A percentile compares a stretch with the other conserved stretches of the same genome.
phyloP scores from a whole-genome alignment of 345 rosid species.

The Mercurialis annua region DNA sequence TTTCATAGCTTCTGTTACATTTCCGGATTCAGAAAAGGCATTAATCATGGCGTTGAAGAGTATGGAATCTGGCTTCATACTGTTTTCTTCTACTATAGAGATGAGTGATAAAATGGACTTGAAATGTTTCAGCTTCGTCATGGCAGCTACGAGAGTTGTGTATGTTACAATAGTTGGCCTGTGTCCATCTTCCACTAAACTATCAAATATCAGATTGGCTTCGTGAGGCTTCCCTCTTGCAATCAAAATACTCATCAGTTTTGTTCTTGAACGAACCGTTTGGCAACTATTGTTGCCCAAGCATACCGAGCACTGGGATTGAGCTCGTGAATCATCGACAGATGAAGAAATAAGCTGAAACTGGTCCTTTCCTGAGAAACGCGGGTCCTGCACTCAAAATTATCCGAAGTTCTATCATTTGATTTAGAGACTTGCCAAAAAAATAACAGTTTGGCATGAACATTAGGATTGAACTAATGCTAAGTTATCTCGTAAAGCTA shows the following conservation, averaged over 20 bases:
- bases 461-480: not conserved
- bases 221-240: slow-evolving; percentile 76
- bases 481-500: not conserved
- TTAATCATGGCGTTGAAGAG: slow-evolving; percentile 91
- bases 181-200: slow-evolving; percentile 74
- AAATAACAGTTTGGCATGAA: not conserved
- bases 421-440: not conserved
- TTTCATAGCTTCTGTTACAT: slow-evolving; percentile 71
- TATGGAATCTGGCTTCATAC: slow-evolving; percentile 76
- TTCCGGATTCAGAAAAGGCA: slow-evolving; percentile 82
- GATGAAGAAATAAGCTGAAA: slow-evolving; percentile 31
- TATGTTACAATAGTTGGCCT: slow-evolving; percentile 78
- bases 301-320: slow-evolving; percentile 56
- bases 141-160: slow-evolving; percentile 69
- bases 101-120: slow-evolving; percentile 57
- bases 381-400: slow-evolving; percentile 33
- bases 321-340: slow-evolving; percentile 21
- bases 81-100: slow-evolving; percentile 64
- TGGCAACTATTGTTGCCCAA: slow-evolving; percentile 54
- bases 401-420: slow-evolving; percentile 2
- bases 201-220: slow-evolving; percentile 58
- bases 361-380: slow-evolving; percentile 32
- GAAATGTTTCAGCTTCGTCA: slow-evolving; percentile 61
- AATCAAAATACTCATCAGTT: slow-evolving; percentile 70
- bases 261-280: slow-evolving; percentile 79